These are phyloP conservation scores for Cornus florida DNA, from an alignment of 148 eudicot genomes.

Conservation along the genomic window DNA sequence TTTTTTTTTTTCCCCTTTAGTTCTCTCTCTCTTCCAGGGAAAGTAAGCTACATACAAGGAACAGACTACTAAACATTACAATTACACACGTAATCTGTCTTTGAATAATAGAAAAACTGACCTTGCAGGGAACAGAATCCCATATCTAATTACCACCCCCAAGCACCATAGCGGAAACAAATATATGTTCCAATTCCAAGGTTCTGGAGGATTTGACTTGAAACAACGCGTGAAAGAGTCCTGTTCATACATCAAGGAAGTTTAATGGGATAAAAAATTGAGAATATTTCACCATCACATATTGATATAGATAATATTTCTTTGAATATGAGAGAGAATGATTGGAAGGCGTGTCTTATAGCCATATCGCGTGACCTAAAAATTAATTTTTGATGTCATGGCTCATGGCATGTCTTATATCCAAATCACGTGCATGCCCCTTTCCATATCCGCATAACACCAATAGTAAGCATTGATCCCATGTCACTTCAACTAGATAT, in stretches of 20 bases:
- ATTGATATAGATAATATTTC: not conserved
- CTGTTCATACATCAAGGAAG: slow-evolving; percentile 40
- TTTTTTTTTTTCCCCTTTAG: too few species aligned
- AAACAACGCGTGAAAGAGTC: slow-evolving; percentile 98
- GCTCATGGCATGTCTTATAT: too few species aligned
- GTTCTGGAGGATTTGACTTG: slow-evolving; percentile 96
- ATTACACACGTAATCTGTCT: not conserved
- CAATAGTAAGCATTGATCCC: too few species aligned
- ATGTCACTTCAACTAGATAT: too few species aligned
- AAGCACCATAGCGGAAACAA: slow-evolving; percentile 93
- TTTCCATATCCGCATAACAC: too few species aligned
- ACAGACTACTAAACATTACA: not conserved
- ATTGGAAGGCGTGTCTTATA: not conserved
- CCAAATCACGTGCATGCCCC: too few species aligned
- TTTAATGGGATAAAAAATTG: slow-evolving; percentile 1
- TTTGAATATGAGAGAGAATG: not conserved
- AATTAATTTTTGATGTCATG: too few species aligned
- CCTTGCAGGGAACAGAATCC: slow-evolving; percentile 82
- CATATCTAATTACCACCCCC: slow-evolving; percentile 83
- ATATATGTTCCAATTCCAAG: slow-evolving; percentile 98
- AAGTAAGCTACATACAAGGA: not conserved
- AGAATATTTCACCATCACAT: not conserved
- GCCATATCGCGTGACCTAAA: too few species aligned
- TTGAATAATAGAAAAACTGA: slow-evolving; percentile 24
- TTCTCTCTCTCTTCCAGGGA: not conserved